Evolutionary conservation across 2,329 filamentous ascomycete species (phyloP), one percentile per base, ranked within the genome.

Genomic region (Penicillium vulpinum): DNA sequence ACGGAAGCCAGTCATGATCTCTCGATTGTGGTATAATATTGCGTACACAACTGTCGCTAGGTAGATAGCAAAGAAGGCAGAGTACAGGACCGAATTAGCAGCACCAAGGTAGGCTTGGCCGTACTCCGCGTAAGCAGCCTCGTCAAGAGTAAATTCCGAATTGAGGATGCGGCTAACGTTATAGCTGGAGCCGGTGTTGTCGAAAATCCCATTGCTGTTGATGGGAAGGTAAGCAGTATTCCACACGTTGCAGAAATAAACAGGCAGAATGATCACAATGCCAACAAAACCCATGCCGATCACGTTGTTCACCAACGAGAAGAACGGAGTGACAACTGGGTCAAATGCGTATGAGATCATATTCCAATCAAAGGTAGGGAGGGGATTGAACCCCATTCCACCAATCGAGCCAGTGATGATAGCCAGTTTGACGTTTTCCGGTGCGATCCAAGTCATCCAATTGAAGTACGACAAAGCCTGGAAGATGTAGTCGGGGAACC

Each of bases 1-100:
- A 64, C 77, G 77, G 70, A 83, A 80, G 2, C 81, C 81, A 53
- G 79, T 77, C 8, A 65, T 64, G 38, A 84, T 80, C 61, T 84
- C 81, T 50, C 78, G 75, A 4, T 81, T 77, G 63, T 85, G 80
- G 67, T 83, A 84, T 1, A 85, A 73, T 18, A 71, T 64, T 24
- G 80, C 78, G 53, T 84, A 82, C 4, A 78, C 79, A 16, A 85
- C 67, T 0, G 78, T 80, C 18, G 81, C 79, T 0, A 82, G 75
- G 61, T 84, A 84, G 29, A 83, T 78, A 49, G 77, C 80, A 55
- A 85, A 85, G 71, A 83, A 84, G 67, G 80, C 81, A 60, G 81
- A 73, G 71, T 84, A 85, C n/a, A 80, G 73, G 29, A 75, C 71
- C n/a, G 81, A 67, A 54, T 80, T 81, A 16, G 76, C 80, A 13